A percentile compares a stretch with the other conserved stretches of the same genome.
Conservation (phyloP, 768 basidiomycete genomes). For the Boletus edulis region DNA sequence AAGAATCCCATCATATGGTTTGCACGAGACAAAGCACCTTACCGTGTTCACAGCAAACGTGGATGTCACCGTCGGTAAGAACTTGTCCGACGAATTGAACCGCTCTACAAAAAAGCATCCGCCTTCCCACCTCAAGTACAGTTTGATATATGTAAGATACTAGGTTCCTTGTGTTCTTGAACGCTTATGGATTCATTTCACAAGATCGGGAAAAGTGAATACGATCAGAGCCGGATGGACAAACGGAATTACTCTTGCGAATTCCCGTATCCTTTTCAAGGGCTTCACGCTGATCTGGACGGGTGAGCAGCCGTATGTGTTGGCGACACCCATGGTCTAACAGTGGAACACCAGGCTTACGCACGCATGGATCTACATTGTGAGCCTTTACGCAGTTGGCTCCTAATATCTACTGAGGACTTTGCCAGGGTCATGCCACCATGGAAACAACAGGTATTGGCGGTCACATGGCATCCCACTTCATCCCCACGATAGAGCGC, state of each 20-base stretch:
- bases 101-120: not conserved
- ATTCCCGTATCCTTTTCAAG: not conserved
- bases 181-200: not conserved
- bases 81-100: not conserved
- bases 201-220: not conserved
- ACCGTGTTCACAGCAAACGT: not conserved
- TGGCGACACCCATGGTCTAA: not conserved
- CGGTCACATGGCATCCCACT: not conserved
- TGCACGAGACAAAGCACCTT: not conserved
- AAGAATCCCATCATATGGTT: not conserved
- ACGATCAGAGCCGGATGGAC: not conserved
- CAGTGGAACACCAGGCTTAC: not conserved
- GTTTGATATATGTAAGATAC: not conserved
- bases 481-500: conserved; percentile 1
- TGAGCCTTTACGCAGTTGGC: not conserved
- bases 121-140: not conserved
- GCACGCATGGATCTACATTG: not conserved
- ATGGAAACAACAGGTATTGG: not conserved
- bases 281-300: not conserved
- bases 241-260: not conserved
- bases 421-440: conserved; percentile 1
- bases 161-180: not conserved
- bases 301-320: not conserved
- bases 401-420: not conserved
- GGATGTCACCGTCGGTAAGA: not conserved